A percentile compares a stretch with the other conserved stretches of the same genome.
These are phyloP conservation scores for Epichloe scottii DNA, from an alignment of 2,329 filamentous ascomycete genomes.

Conservation along the genomic window DNA sequence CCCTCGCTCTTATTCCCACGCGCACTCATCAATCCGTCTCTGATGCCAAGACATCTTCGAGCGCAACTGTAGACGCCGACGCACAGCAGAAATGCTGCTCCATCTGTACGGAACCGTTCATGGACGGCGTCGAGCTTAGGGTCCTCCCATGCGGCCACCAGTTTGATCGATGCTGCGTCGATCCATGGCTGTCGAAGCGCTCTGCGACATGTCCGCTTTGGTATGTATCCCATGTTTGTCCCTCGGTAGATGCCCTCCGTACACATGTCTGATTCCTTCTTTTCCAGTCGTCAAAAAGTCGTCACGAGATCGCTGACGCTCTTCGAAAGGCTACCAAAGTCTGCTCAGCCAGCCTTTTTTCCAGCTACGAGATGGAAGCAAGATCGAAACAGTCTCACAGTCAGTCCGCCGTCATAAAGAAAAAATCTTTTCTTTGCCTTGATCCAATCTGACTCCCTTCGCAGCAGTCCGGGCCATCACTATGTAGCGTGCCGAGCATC, in stretches of 20 bases:
- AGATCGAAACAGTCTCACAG: neutral
- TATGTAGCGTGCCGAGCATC: slow-evolving; percentile 2
- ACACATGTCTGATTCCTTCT: too few relatives aligned
- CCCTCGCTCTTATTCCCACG: neutral
- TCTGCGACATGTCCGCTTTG: slow-evolving; percentile 4
- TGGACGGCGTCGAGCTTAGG: slow-evolving; percentile 1
- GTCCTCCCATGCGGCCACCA: slow-evolving; percentile 3
- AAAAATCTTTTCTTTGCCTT: too few relatives aligned
- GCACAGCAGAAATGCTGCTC: neutral
- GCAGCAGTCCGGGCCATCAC: neutral
- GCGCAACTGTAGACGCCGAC: neutral
- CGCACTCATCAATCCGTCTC: neutral
- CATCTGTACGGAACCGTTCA: slow-evolving; percentile 3
- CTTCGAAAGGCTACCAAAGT: neutral
- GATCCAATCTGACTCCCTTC: neutral
- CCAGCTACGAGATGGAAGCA: neutral
- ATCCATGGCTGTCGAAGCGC: slow-evolving; percentile 2
- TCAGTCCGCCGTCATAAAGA: neutral
- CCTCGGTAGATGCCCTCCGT: too few relatives aligned
- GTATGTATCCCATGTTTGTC: neutral
- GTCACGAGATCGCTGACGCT: neutral
- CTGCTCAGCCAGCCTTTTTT: neutral
- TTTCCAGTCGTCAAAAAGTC: neutral
- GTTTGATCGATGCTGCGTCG: slow-evolving; percentile 3
- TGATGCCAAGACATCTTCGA: neutral